Evolutionary conservation across 2,329 filamentous ascomycete species (phyloP), one percentile per base, ranked within the genome.

Genomic region (Penicillium psychrosexuale): DNA sequence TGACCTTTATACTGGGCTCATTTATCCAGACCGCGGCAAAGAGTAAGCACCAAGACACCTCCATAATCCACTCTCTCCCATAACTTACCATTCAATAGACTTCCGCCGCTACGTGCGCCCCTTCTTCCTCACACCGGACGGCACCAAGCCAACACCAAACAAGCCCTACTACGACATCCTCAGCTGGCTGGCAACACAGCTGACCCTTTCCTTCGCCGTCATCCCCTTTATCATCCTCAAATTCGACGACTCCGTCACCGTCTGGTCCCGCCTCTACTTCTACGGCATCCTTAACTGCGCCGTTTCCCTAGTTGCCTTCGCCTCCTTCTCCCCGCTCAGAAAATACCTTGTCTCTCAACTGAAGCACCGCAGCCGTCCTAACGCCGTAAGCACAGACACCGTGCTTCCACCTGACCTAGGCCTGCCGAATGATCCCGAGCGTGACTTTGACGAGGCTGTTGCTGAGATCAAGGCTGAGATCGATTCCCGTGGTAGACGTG

Each of bases 1-100:
- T 99, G 57, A 83, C 88, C 5, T 99, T 99, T 67, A 77, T 97
- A 38, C 81, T 97, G 8, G 94, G 90, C 1, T 91, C 91, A 58
- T 89, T 99, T 62, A 83, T 97, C 30, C 94, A 99, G 71, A 97
- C 91, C 2, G 87, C 87, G 17, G 92, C 94, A 52, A 99, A 99
- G 79, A 91, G 92, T 97, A 80, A 72, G 88, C 81, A 22, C 7
- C 12, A 19, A 24, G 2, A 24, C 8, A 22, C 52, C 34, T n/a
- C 43, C 24, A 24, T 33, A n/a, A 44, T 24, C 19, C 44, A 47
- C 47, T 24, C 12, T 1, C 17, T 15, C n/a, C n/a, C 38, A 52
- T 63, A 42, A 69, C 59, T 47, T 63, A 59, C 22, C 27, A 46
- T 12, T 17, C 0, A 48, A 3, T 57, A 97, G 92, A 97, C 70